Evolutionary conservation across 495 filamentous ascomycete species (phyloP).

Genomic region (Penicillium soppii): DNA sequence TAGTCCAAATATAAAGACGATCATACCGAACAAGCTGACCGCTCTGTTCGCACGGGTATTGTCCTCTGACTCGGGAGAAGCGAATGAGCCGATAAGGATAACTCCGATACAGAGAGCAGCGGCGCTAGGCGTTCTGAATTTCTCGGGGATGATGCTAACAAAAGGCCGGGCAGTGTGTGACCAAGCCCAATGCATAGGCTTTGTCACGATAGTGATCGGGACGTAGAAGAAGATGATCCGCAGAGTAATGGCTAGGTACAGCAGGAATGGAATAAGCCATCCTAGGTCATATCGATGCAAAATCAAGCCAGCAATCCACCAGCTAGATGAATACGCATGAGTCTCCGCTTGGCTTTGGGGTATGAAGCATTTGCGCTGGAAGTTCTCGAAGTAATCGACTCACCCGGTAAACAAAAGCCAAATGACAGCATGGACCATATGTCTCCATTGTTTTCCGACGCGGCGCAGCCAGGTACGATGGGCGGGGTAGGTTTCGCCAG

Average conservation of each 20-base stretch:
- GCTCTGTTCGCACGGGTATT: slow-evolving; percentile 80
- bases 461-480: slow-evolving; percentile 27
- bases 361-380: not conserved
- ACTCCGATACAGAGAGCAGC: slow-evolving; percentile 62
- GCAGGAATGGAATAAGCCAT: slow-evolving; percentile 82
- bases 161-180: slow-evolving; percentile 55
- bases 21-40: slow-evolving; percentile 75
- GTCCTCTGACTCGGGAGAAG: slow-evolving; percentile 61
- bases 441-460: slow-evolving; percentile 27
- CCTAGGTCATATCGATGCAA: slow-evolving; percentile 69
- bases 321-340: slow-evolving; percentile 47
- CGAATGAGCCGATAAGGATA: slow-evolving; percentile 75
- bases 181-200: slow-evolving; percentile 67
- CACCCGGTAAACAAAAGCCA: slow-evolving; percentile 63
- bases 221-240: slow-evolving; percentile 73
- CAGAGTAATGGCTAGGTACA: slow-evolving; percentile 73
- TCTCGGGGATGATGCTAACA: slow-evolving; percentile 57
- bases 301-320: slow-evolving; percentile 85
- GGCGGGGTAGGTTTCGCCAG: slow-evolving; percentile 19
- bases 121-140: slow-evolving; percentile 56
- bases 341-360: slow-evolving; percentile 6
- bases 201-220: slow-evolving; percentile 62
- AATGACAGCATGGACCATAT: slow-evolving; percentile 48
- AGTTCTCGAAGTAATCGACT: slow-evolving; percentile 21
- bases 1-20: slow-evolving; percentile 66